Percentiles rank a stretch among this genome's conserved stretches.
phyloP scores from a whole-genome alignment of 768 basidiomycete species.

The Calocera viscosa region DNA sequence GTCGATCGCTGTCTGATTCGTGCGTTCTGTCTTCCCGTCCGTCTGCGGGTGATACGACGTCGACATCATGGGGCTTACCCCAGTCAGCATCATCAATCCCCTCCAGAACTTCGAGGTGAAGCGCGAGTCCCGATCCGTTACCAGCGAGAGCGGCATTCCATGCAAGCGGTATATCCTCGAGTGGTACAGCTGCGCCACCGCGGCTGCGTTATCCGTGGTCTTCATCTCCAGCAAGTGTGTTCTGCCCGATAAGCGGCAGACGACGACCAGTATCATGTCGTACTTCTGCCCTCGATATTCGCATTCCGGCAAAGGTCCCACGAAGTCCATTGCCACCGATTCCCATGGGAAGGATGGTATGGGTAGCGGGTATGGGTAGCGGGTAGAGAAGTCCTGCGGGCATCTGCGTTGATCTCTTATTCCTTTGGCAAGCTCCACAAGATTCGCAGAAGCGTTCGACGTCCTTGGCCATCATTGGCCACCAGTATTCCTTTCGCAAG shows the following conservation, averaged over 20 bases:
- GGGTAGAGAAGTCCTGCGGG: constrained; percentile 26
- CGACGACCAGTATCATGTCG: constrained; percentile 24
- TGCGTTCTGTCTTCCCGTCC: constrained; percentile 32
- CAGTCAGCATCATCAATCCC: constrained; percentile 25
- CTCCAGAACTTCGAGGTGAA: constrained; percentile 38
- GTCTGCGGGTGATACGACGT: constrained; percentile 35
- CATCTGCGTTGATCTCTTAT: constrained; percentile 18
- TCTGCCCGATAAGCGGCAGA: constrained; percentile 20
- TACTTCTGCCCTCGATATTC: constrained; percentile 17
- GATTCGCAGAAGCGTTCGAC: constrained; percentile 34
- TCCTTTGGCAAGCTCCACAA: constrained; percentile 19
- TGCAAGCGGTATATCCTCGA: constrained; percentile 29
- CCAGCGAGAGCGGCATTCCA: constrained; percentile 30
- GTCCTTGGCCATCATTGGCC: constrained; percentile 29
- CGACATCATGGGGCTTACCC: constrained; percentile 28
- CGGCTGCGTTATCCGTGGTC: constrained; percentile 24
- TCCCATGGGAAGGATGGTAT: constrained; percentile 29
- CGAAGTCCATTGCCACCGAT: constrained; percentile 33
- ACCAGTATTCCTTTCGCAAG: constrained; percentile 31
- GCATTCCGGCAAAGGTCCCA: constrained; percentile 32
- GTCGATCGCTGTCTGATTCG: constrained; percentile 16
- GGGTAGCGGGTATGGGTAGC: no score
- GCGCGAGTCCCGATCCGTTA: constrained; percentile 33
- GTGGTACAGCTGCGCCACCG: constrained; percentile 31
- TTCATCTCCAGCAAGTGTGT: constrained; percentile 25